Base-by-base conservation (phyloP, 306 rosid genomes). In the Myrica gale region DNA sequence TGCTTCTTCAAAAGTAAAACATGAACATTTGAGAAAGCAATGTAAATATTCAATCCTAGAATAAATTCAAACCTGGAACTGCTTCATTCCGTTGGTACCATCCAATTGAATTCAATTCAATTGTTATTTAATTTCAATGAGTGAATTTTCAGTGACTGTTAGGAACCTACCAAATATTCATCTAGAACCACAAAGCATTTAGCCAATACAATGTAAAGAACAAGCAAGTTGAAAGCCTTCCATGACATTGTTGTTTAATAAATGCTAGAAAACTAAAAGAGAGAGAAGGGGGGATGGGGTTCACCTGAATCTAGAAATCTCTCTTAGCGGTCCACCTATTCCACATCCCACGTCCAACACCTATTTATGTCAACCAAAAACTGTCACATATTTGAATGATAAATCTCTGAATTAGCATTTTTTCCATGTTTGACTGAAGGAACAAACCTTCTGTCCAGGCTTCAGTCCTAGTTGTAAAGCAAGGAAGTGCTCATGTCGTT, bases 341-440 rank as follows among this genome's bases (percentile, higher is more conserved):
- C 98, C 98, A 84, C 98, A 94, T 65, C 98, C 97, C 75, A 91
- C 90, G 79, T 94, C 98, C 87, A 94, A 82, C 83, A 94, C 97
- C 98, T 94, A 74, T 26, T 80, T 9, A 69, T 47, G 39, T n/a
- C 69, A 50, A 42, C 15, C 12, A 65, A 63, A 71, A 55, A 32
- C 2, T 17, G 69, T 32, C 16, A 8, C 0, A 47, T 45, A 6
- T 58, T 67, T 48, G 71, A 74, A 78, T 58, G 3, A 55, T n/a
- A 44, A 69, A 56, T 44, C 19, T 16, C 47, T 71, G 26, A 11
- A 4, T 71, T 20, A 52, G 21, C 47, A 78, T 42, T n/a, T 13
- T 71, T 12, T 20, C 19, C 56, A 82, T 70, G 47, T 21, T 74
- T 21, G 52, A 69, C 19, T 75, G 15, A 75, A 57, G 11, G 26